These are phyloP conservation scores for Pneumocystis murina DNA, from an alignment of 1,139 yeast genomes.

Conservation along the genomic window DNA sequence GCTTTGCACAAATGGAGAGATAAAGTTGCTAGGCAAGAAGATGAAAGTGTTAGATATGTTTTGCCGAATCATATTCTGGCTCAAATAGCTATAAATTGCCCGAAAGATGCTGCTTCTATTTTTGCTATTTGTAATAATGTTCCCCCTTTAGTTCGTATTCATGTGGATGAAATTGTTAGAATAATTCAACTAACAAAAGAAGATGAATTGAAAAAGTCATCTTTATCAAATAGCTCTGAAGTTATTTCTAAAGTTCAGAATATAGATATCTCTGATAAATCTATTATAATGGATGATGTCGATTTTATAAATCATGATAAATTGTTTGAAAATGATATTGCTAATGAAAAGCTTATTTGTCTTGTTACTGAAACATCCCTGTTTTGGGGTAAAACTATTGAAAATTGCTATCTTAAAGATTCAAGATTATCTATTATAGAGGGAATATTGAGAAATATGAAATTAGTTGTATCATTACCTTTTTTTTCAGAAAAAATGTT, in stretches of 20 bases:
- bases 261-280: background rate
- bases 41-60: conserved; percentile 70
- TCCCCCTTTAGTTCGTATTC: conserved; percentile 8
- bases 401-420: background rate
- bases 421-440: background rate
- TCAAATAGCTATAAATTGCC: conserved; percentile 30
- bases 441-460: background rate
- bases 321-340: background rate
- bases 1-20: conserved; percentile 77
- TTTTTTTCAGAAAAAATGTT: background rate
- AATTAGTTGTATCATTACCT: background rate
- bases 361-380: background rate
- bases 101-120: conserved; percentile 6
- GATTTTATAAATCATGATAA: background rate
- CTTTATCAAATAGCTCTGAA: background rate
- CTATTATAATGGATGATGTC: background rate
- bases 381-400: background rate
- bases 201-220: background rate
- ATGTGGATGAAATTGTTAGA: conserved; percentile 6
- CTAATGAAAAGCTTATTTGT: background rate
- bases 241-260: background rate
- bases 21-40: conserved; percentile 49
- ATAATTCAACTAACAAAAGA: conserved; percentile 6
- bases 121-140: conserved; percentile 6
- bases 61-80: conserved; percentile 73